phyloP scores from a whole-genome alignment of 768 basidiomycete genomes.

The Agrocybe pediades region DNA sequence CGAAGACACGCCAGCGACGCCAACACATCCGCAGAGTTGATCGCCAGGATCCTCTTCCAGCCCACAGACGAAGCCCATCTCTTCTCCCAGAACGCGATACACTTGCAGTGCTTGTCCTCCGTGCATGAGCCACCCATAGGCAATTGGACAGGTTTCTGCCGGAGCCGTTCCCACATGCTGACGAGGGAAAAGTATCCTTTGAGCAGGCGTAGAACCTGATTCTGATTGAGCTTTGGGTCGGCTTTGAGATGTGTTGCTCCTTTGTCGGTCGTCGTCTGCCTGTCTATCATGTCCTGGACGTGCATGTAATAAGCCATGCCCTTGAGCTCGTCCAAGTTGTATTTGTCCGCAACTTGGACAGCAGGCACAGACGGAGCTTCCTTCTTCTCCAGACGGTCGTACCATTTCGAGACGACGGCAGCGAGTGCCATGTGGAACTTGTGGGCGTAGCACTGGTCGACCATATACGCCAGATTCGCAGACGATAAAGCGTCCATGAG shows the following conservation, averaged over 20 bases:
- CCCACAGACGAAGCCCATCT: conserved; percentile 34
- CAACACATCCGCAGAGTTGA: conserved; percentile 33
- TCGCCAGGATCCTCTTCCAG: conserved; percentile 32
- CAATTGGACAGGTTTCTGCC: conserved; percentile 29
- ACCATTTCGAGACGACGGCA: conserved; percentile 29
- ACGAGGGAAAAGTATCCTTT: conserved; percentile 38
- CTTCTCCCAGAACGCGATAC: conserved; percentile 31
- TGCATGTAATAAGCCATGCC: conserved; percentile 41
- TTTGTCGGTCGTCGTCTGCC: conserved; percentile 22
- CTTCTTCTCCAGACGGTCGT: conserved; percentile 26
- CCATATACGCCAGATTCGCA: conserved; percentile 28
- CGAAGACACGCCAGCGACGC: conserved; percentile 30
- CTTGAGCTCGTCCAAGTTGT: conserved; percentile 29
- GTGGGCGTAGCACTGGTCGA: conserved; percentile 26
- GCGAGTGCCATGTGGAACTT: conserved; percentile 23
- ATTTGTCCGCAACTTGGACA: conserved; percentile 34
- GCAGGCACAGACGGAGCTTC: conserved; percentile 38
- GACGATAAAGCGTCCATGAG: conserved; percentile 37
- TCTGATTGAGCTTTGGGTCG: conserved; percentile 36
- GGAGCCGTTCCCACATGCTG: conserved; percentile 34
- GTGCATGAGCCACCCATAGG: conserved; percentile 22
- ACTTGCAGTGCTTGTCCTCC: conserved; percentile 24
- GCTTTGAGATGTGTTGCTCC: conserved; percentile 34
- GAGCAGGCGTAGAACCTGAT: conserved; percentile 36
- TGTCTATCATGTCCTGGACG: conserved; percentile 34